These are phyloP conservation scores for Ogataea haglerorum DNA, from an alignment of 805 yeast genomes.

Conservation along the genomic window DNA sequence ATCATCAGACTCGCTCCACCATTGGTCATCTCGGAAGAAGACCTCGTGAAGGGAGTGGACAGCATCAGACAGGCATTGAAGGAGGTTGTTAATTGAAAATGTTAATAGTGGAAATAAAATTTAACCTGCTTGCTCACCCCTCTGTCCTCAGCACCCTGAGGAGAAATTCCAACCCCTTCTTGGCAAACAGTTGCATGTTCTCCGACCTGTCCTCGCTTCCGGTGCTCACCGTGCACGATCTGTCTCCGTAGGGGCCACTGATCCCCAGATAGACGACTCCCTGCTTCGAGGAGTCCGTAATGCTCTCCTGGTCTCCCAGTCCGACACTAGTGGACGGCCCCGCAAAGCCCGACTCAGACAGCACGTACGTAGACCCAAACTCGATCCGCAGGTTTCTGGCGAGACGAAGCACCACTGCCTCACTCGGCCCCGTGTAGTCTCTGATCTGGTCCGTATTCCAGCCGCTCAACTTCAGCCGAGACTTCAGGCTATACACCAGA, in stretches of 20 bases:
- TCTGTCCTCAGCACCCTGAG: constrained; percentile 43
- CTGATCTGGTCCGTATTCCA: constrained; percentile 71
- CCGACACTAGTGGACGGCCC: constrained; percentile 55
- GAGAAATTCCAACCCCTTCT: constrained; percentile 58
- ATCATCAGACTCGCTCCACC: constrained; percentile 97
- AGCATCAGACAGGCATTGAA: constrained; percentile 60
- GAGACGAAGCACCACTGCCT: constrained; percentile 65
- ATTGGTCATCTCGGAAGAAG: constrained; percentile 83
- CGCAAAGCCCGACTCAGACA: constrained; percentile 86
- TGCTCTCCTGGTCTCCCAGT: constrained; percentile 32
- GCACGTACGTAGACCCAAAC: constrained; percentile 75
- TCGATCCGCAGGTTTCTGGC: constrained; percentile 80
- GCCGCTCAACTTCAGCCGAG: constrained; percentile 71
- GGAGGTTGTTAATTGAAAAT: constrained; percentile 51
- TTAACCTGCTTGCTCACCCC: background rate
- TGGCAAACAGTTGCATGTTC: constrained; percentile 78
- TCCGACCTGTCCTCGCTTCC: constrained; percentile 48
- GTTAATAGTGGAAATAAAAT: constrained; percentile 33
- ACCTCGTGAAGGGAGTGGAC: constrained; percentile 75
- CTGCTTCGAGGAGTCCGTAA: constrained; percentile 34
- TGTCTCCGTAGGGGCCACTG: constrained; percentile 59
- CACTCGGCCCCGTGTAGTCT: constrained; percentile 78
- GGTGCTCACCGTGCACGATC: constrained; percentile 44
- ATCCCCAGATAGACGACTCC: constrained; percentile 75
- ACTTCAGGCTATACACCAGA: constrained; percentile 70